phyloP scores from a whole-genome alignment of 352 stramenopile species.

The Phytopythium montanum region DNA sequence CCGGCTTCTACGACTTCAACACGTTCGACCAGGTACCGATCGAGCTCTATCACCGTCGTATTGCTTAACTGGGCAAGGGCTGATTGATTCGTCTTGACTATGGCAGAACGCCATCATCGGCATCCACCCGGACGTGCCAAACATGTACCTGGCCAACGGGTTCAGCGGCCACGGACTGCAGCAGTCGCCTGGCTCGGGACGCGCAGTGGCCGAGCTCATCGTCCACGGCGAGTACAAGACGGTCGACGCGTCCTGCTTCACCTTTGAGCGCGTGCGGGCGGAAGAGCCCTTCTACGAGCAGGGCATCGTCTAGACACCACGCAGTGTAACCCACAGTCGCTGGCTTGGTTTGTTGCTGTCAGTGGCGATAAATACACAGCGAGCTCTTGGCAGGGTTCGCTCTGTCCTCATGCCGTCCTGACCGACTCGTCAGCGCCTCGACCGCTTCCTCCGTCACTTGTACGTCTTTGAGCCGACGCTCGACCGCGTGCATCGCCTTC shows the following conservation, averaged over 20 bases:
- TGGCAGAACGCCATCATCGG: constrained; percentile 83
- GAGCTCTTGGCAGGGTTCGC: constrained; percentile 33
- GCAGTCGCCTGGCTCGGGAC: constrained; percentile 71
- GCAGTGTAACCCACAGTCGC: not conserved
- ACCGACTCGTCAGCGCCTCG: constrained; percentile 13
- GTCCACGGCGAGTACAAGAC: constrained; percentile 65
- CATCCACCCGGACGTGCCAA: constrained; percentile 68
- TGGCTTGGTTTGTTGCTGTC: not conserved
- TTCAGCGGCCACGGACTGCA: constrained; percentile 83
- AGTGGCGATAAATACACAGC: constrained; percentile 68
- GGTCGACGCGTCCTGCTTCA: constrained; percentile 69
- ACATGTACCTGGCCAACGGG: constrained; percentile 83
- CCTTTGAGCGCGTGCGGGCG: constrained; percentile 61
- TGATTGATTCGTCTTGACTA: not conserved
- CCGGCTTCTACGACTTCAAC: constrained; percentile 88
- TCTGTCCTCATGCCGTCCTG: constrained; percentile 17
- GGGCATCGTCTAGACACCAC: constrained; percentile 56
- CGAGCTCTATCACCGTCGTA: not conserved
- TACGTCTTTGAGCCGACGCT: constrained; percentile 54
- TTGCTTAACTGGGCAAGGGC: not conserved
- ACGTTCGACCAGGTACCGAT: constrained; percentile 70
- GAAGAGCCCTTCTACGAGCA: constrained; percentile 75
- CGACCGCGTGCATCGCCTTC: constrained; percentile 57
- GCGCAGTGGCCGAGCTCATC: constrained; percentile 75
- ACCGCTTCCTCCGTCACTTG: constrained; percentile 25